Evolutionary conservation across 805 yeast species (phyloP).

Genomic region (Ogataea trehalophila): DNA sequence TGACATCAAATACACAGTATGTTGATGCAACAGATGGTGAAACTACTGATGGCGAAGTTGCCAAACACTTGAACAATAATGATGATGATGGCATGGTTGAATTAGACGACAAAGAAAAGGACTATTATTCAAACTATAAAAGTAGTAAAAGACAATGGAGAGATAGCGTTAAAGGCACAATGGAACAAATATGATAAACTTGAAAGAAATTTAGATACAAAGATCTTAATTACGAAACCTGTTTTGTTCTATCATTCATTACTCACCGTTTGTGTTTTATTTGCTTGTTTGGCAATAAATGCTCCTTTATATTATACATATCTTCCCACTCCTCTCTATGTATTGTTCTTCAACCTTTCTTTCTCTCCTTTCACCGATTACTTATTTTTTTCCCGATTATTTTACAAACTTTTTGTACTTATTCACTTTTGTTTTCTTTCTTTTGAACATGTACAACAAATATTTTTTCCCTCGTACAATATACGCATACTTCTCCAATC

Average conservation of each 20-base stretch:
- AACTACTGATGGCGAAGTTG: background rate
- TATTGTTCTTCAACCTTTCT: no score
- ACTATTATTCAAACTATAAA: conserved; percentile 42
- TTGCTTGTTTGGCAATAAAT: no score
- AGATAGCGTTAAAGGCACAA: conserved; percentile 34
- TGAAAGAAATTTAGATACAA: background rate
- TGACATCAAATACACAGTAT: background rate
- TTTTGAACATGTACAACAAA: background rate
- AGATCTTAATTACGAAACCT: no score
- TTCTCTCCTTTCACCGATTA: background rate
- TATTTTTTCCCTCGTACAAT: background rate
- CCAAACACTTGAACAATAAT: background rate
- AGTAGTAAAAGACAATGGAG: conserved; percentile 38
- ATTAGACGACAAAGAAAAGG: conserved; percentile 2
- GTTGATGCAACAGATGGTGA: conserved; percentile 1
- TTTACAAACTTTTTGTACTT: no score
- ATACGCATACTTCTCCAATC: background rate
- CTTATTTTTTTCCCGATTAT: background rate
- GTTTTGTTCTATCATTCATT: no score
- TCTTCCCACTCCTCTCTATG: no score
- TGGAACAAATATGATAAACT: conserved; percentile 21
- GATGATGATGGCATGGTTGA: background rate
- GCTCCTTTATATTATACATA: no score
- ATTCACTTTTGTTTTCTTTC: no score
- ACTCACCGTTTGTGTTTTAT: no score